Base-by-base conservation (phyloP, 345 rosid species). In the Salix purpurea region DNA sequence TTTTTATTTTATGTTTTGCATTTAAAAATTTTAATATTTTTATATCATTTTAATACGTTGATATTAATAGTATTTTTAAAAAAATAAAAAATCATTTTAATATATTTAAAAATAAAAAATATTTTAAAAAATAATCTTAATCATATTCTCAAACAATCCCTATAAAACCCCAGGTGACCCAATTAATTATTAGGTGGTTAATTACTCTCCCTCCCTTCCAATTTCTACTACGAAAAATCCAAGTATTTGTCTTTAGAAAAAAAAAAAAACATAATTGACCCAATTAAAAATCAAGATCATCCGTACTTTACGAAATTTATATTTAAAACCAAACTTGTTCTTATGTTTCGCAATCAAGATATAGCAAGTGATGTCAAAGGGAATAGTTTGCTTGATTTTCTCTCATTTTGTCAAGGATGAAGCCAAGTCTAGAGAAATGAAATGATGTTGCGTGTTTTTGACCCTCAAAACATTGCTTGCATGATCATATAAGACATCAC, bases 181-280 rank as follows among this genome's bases (percentile, higher is more conserved):
- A 7, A 19, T 19, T 18, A 6, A 19, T 48, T 48, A 16, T 16
- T 48, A 48, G 21, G 1, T 48, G 1, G 54, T 14, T 14, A 48
- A 48, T 14, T 48, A 16, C 7, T 12, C 0, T 0, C 23, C 24
- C 7, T 19, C 24, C 3, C 10, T 10, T 52, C 4, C 4, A 54
- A 1, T 2, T 6, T 54, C 4, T 0, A n/a, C 24, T n/a, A 1
- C 2, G 1, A 56, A n/a, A 56, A 4, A n/a, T n/a, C 2, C 1
- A 3, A 9, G 62, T 58, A n/a, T 8, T 2, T 9, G 14, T 8
- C 14, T 56, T n/a, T 32, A 32, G 5, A 32, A 4, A 4, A 32
- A 32, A 32, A 32, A 32, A 32, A 3, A 11, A 58, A 6, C 12
- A 56, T 21, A 2, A 10, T 56, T 9, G 62, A n/a, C 26, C 26